Conservation (phyloP, 495 filamentous ascomycete species). For the Neurospora sp. region DNA sequence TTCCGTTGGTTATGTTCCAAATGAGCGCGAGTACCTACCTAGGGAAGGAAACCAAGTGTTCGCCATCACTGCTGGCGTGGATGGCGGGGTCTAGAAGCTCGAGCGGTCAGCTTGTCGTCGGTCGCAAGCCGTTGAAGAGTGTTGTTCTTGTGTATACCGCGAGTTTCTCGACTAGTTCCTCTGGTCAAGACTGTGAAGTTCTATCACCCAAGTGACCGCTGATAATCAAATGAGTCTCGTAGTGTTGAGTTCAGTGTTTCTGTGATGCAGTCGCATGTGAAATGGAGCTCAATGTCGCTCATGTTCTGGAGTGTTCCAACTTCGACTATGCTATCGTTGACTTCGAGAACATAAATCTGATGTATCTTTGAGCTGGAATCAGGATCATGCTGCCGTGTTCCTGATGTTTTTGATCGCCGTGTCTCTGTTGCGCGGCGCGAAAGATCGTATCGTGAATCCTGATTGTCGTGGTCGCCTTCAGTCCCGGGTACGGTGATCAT, state of each 20-base stretch:
- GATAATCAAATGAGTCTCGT: not conserved
- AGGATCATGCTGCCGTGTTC: not conserved
- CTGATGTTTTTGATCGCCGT: not conserved
- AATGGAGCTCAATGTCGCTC: not conserved
- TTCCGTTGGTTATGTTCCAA: not conserved
- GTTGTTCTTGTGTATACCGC: not conserved
- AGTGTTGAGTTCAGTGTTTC: not conserved
- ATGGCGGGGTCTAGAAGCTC: not conserved
- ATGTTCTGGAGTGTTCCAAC: not conserved
- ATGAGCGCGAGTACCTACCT: not conserved
- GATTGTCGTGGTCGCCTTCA: not conserved
- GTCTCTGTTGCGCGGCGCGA: not conserved
- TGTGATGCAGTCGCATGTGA: not conserved
- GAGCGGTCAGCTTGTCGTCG: not conserved
- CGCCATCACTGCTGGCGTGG: not conserved
- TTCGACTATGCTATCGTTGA: not conserved
- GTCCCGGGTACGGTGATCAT: not conserved
- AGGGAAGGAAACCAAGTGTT: not conserved
- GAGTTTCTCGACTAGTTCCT: not conserved
- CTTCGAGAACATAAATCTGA: not conserved
- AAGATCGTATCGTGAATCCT: not conserved
- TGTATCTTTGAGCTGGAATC: not conserved
- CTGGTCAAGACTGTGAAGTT: not conserved
- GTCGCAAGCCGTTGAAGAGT: not conserved
- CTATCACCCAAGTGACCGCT: not conserved